Evolutionary conservation across 2,329 filamentous ascomycete genomes (phyloP).

Genomic region (Juglanconis sp.): DNA sequence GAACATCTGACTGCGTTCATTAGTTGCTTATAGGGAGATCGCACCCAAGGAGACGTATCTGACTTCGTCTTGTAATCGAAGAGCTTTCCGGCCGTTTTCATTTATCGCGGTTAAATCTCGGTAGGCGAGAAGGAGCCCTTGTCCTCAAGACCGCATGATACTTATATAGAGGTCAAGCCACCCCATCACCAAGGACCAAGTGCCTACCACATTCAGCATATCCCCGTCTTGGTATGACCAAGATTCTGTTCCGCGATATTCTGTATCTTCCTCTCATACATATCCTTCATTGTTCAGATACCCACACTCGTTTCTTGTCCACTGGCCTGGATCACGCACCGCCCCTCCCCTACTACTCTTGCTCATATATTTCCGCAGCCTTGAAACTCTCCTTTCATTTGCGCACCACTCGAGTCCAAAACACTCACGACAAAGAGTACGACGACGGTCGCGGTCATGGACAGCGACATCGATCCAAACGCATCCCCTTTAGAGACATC

Average conservation of each 20-base stretch:
- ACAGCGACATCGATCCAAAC: slow-evolving; percentile 32
- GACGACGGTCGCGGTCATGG: slow-evolving; percentile 23
- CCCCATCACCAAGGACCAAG: slow-evolving; percentile 15
- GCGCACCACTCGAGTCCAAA: neutral
- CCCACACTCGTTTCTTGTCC: slow-evolving; percentile 1
- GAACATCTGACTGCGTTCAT: neutral
- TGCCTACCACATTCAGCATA: neutral
- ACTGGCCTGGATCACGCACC: neutral
- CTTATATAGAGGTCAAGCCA: slow-evolving; percentile 19
- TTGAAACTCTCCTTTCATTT: neutral
- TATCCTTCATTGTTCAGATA: neutral
- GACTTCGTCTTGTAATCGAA: neutral
- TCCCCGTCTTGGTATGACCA: neutral
- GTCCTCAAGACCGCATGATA: slow-evolving; percentile 17
- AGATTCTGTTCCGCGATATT: neutral
- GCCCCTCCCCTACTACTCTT: neutral
- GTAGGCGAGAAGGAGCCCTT: slow-evolving; percentile 16
- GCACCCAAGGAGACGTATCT: neutral
- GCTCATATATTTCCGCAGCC: neutral
- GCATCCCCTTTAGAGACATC: slow-evolving; percentile 34
- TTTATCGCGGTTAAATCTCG: slow-evolving; percentile 28
- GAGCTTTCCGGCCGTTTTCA: slow-evolving; percentile 16
- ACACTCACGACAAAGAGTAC: slow-evolving; percentile 14
- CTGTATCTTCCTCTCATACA: no score
- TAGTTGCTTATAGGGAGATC: neutral